Percentiles rank a stretch among this genome's conserved stretches.
These are phyloP conservation scores for Citrus medica DNA, from an alignment of 345 rosid species.

Conservation along the genomic window DNA sequence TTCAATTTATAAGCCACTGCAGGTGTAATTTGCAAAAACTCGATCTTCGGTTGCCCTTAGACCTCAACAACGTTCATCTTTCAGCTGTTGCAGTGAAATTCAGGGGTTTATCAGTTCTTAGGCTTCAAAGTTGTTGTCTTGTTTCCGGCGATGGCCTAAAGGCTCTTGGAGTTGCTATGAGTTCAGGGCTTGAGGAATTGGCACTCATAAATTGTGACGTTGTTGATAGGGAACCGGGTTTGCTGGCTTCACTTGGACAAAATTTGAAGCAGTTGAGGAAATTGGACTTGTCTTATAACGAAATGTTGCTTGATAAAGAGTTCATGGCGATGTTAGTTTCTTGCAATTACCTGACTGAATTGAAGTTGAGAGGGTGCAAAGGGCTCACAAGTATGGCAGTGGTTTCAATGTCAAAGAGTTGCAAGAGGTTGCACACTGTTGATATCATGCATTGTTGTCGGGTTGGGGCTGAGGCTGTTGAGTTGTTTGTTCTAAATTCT, in stretches of 20 bases:
- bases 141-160: slow-evolving; percentile 75
- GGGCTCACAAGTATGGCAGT: slow-evolving; percentile 41
- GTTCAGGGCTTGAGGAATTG: slow-evolving; percentile 55
- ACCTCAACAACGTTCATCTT: slow-evolving; percentile 70
- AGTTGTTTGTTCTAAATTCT: slow-evolving; percentile 44
- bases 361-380: slow-evolving; percentile 68
- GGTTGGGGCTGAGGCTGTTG: slow-evolving; percentile 47
- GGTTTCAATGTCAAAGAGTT: slow-evolving; percentile 43
- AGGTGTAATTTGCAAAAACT: slow-evolving; percentile 48
- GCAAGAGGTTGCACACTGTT: slow-evolving; percentile 45
- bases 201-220: slow-evolving; percentile 69
- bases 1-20: slow-evolving; percentile 53
- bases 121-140: slow-evolving; percentile 76
- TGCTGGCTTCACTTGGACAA: slow-evolving; percentile 81
- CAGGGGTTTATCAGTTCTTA: slow-evolving; percentile 38
- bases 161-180: slow-evolving; percentile 47
- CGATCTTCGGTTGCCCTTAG: slow-evolving; percentile 80
- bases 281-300: slow-evolving; percentile 61
- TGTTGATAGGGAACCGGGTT: slow-evolving; percentile 65
- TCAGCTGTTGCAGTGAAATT: slow-evolving; percentile 52
- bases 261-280: slow-evolving; percentile 52
- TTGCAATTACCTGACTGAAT: slow-evolving; percentile 43
- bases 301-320: slow-evolving; percentile 66
- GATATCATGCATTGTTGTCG: slow-evolving; percentile 50
- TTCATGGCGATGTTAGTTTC: slow-evolving; percentile 70